A percentile compares a stretch with the other conserved stretches of the same genome.
Conservation (phyloP, 805 yeast species). For the Teunomyces kruisii region DNA sequence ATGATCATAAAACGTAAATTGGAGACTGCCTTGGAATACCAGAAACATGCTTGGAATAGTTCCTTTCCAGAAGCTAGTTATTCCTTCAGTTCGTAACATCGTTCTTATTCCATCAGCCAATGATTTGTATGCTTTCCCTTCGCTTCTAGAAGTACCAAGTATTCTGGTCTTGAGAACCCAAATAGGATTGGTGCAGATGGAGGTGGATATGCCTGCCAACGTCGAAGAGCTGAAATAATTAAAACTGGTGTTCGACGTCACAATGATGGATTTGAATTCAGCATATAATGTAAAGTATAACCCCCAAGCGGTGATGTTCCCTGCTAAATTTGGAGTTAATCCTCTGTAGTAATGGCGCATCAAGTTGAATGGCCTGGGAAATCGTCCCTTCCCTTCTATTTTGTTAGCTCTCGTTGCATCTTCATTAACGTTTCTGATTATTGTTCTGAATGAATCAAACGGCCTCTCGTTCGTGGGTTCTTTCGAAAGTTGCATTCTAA, state of each 20-base stretch:
- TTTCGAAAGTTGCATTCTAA: constrained; percentile 66
- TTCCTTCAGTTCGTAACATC: constrained; percentile 56
- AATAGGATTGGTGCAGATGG: constrained; percentile 82
- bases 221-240: constrained; percentile 37
- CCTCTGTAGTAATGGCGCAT: constrained; percentile 61
- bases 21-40: constrained; percentile 87
- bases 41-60: constrained; percentile 72
- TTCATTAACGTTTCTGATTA: constrained; percentile 18
- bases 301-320: constrained; percentile 89
- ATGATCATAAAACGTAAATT: constrained; percentile 82
- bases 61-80: constrained; percentile 68
- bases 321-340: constrained; percentile 72
- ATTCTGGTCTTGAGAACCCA: constrained; percentile 96
- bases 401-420: constrained; percentile 13
- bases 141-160: constrained; percentile 51
- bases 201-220: constrained; percentile 71
- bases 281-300: constrained; percentile 79
- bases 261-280: constrained; percentile 43
- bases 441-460: constrained; percentile 18
- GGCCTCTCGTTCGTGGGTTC: constrained; percentile 11
- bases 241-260: constrained; percentile 17
- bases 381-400: neutral
- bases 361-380: constrained; percentile 4
- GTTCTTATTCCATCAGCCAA: constrained; percentile 52
- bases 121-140: constrained; percentile 57